Evolutionary conservation across 1,284 basidiomycete species (phyloP), one percentile per base, ranked within the genome.

Genomic region (Grifola frondosa): DNA sequence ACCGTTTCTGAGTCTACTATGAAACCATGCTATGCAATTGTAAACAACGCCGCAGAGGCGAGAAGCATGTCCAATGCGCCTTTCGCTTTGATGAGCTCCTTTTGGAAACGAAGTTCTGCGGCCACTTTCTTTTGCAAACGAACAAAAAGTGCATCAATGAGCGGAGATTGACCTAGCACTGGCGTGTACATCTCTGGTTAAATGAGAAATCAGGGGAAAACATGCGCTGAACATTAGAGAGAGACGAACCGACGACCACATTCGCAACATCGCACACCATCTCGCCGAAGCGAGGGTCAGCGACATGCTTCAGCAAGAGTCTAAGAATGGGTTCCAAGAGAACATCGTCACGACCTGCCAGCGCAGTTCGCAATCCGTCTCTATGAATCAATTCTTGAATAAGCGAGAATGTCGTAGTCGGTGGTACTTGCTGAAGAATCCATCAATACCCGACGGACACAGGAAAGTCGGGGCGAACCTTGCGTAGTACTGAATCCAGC

Each of bases 1-100:
- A 28, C 32, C 32, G 17, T 21, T 12, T 21, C 19, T 38, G 28
- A 20, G 30, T 24, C 12, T 25, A 38, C 33, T 46, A 44, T 40
- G 38, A 30, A 32, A 47, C 40, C 30, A 24, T 25, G 26, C 30
- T 40, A 47, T 42, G 44, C 30, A n/a, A 53, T 43, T 13, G 48
- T 55, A 17, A 62, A 61, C 37, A 81, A 67, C 44, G 77, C 68
- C 32, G 78, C 74, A 22, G 81, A 80, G 19, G 88, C 78, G 42
- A 97, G 71, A 35, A 98, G 75, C 95, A 99, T 98, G 56, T 96
- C 91, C 49, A 99, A 69, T 43, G 92, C 91, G 40, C 94, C 96
- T 59, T 83, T 84, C 32, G 91, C 75, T 67, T 88, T 88, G 57
- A 85, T 72, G 38, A 99, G 68, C 59, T 97, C 91, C 48, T 81